phyloP scores from a whole-genome alignment of 805 yeast genomes.

The Tetrapisispora fleetii region DNA sequence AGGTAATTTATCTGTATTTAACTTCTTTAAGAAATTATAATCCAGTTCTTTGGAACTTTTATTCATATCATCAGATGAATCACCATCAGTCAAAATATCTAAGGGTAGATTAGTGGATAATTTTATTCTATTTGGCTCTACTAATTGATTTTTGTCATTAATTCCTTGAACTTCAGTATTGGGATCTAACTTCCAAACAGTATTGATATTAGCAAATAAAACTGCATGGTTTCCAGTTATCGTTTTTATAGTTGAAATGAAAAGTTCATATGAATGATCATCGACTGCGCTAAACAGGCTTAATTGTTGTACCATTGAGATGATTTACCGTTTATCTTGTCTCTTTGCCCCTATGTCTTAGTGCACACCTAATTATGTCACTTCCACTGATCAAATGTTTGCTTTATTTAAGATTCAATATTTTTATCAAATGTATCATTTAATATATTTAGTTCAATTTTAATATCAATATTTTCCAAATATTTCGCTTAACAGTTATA shows the following conservation, averaged over 20 bases:
- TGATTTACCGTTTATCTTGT: too few species aligned
- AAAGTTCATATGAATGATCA: constrained; percentile 22
- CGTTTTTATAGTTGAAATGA: constrained; percentile 22
- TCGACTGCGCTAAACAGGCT: constrained; percentile 22
- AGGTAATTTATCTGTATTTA: constrained; percentile 10
- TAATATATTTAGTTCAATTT: too few species aligned
- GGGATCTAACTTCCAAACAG: constrained; percentile 25
- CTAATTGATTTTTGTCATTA: constrained; percentile 24
- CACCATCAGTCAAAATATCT: background rate
- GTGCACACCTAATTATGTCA: too few species aligned
- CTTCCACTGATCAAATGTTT: too few species aligned
- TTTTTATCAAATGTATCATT: too few species aligned
- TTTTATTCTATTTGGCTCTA: constrained; percentile 25
- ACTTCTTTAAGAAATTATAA: constrained; percentile 11
- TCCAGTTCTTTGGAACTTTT: constrained; percentile 5
- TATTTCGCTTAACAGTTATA: too few species aligned
- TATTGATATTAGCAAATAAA: constrained; percentile 18
- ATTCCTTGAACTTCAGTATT: constrained; percentile 17
- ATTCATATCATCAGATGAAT: background rate
- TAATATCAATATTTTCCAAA: too few species aligned
- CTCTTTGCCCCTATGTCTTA: too few species aligned
- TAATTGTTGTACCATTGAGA: constrained; percentile 29
- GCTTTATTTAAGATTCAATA: too few species aligned
- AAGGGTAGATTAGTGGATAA: constrained; percentile 20
- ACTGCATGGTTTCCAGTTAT: constrained; percentile 25